Evolutionary conservation across 1,284 basidiomycete species (phyloP).

Genomic region (Tilletia setariae): DNA sequence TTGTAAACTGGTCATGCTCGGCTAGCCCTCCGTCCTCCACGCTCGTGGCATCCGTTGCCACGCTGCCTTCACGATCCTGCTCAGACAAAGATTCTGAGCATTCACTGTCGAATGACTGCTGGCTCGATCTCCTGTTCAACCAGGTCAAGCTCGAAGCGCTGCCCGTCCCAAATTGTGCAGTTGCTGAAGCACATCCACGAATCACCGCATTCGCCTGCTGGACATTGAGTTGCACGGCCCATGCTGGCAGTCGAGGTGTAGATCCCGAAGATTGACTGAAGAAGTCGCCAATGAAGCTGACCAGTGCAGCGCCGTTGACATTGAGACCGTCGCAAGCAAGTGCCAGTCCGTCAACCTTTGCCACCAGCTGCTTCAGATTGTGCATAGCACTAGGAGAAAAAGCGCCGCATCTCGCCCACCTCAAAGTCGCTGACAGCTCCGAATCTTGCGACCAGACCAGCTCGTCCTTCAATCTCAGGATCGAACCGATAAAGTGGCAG

Average conservation of each 20-base stretch:
- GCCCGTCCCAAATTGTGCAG: not conserved
- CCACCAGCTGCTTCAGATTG: too few relatives aligned
- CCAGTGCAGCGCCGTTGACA: not conserved
- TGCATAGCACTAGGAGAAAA: too few relatives aligned
- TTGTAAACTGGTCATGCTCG: not conserved
- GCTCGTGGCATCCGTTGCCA: not conserved
- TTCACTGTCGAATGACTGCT: not conserved
- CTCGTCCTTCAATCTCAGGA: constrained; percentile 15
- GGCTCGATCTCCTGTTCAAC: not conserved
- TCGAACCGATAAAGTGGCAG: constrained; percentile 22
- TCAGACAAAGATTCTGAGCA: not conserved
- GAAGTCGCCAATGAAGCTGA: not conserved
- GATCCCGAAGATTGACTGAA: not conserved
- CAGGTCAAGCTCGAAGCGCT: not conserved
- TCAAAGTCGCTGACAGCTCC: too few relatives aligned
- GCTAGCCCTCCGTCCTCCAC: not conserved
- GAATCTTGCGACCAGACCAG: too few relatives aligned
- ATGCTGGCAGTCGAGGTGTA: not conserved
- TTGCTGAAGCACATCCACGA: not conserved
- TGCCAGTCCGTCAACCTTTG: too few relatives aligned
- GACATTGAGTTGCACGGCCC: not conserved
- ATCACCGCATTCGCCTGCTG: not conserved
- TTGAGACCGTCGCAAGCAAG: too few relatives aligned
- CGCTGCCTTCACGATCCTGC: not conserved
- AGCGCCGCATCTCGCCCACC: too few relatives aligned